Evolutionary conservation across 2,329 filamentous ascomycete genomes (phyloP).

Genomic region (Ophiostoma piceae): DNA sequence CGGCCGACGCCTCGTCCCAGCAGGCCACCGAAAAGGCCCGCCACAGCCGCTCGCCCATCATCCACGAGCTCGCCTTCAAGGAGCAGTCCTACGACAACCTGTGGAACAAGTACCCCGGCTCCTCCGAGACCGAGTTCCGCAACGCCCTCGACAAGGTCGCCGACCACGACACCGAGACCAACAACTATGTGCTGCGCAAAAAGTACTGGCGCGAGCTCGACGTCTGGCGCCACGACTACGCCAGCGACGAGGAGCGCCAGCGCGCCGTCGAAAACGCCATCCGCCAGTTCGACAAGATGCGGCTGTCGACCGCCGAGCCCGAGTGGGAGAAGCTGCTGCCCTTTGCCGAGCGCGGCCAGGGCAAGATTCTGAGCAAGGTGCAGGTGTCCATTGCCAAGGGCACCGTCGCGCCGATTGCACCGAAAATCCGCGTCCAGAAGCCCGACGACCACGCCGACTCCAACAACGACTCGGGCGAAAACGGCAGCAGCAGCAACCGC

Average conservation of each 20-base stretch:
- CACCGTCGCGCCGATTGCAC: slow-evolving; percentile 42
- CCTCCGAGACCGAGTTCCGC: slow-evolving; percentile 48
- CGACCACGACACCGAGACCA: slow-evolving; percentile 43
- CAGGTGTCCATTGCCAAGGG: slow-evolving; percentile 55
- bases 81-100: slow-evolving; percentile 49
- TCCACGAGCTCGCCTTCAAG: slow-evolving; percentile 56
- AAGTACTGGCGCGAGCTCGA: slow-evolving; percentile 59
- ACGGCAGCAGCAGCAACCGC: slow-evolving; percentile 22
- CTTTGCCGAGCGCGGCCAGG: slow-evolving; percentile 53
- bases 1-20: slow-evolving; percentile 47
- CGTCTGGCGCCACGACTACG: slow-evolving; percentile 58
- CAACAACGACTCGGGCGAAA: slow-evolving; percentile 39
- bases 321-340: slow-evolving; percentile 59
- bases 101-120: slow-evolving; percentile 46
- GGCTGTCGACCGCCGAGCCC: slow-evolving; percentile 50
- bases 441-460: slow-evolving; percentile 43
- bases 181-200: slow-evolving; percentile 54
- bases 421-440: slow-evolving; percentile 49
- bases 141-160: slow-evolving; percentile 55
- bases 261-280: slow-evolving; percentile 57
- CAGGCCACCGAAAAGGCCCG: slow-evolving; percentile 47
- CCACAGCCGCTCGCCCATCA: slow-evolving; percentile 44
- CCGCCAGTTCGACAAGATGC: slow-evolving; percentile 54
- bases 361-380: slow-evolving; percentile 57
- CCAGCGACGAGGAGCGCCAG: slow-evolving; percentile 50